These are phyloP conservation scores for Zychaea mexicana DNA, from an alignment of 371 early-diverging fungal genomes.

Conservation along the genomic window DNA sequence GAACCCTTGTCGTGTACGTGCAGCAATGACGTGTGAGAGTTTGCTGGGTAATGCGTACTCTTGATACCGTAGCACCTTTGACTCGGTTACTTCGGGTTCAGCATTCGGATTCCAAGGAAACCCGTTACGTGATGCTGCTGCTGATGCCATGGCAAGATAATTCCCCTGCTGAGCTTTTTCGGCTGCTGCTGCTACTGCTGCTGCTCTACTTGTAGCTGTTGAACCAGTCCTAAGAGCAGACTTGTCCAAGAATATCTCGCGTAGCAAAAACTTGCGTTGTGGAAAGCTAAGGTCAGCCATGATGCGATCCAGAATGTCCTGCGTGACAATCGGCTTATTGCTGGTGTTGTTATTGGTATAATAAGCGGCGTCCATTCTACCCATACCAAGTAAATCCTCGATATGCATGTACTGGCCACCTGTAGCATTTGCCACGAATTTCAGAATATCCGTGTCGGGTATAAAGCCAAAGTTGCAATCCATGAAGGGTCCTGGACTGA, in stretches of 20 bases:
- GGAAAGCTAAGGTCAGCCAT: not conserved
- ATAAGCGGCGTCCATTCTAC: not conserved
- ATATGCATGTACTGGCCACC: slow-evolving; percentile 83
- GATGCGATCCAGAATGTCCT: not conserved
- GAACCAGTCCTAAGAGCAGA: not conserved
- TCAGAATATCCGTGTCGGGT: slow-evolving; percentile 83
- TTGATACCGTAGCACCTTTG: slow-evolving; percentile 74
- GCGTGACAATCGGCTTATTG: not conserved
- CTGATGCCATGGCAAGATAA: not conserved
- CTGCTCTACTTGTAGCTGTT: not conserved
- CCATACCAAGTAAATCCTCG: slow-evolving; percentile 52
- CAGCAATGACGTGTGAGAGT: slow-evolving; percentile 68
- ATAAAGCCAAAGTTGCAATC: slow-evolving; percentile 83
- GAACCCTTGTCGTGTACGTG: slow-evolving; percentile 88
- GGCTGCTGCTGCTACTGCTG: not conserved
- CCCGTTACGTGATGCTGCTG: not conserved
- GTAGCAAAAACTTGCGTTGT: not conserved
- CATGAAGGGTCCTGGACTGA: slow-evolving; percentile 56
- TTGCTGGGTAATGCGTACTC: slow-evolving; percentile 72
- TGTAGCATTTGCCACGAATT: slow-evolving; percentile 79
- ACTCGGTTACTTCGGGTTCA: slow-evolving; percentile 52
- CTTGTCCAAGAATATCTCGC: not conserved
- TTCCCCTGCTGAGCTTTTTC: not conserved
- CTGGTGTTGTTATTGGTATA: not conserved
- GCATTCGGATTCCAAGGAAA: slow-evolving; percentile 9